Evolutionary conservation across 1,139 yeast species (phyloP).

Genomic region (Taphrina betulina): DNA sequence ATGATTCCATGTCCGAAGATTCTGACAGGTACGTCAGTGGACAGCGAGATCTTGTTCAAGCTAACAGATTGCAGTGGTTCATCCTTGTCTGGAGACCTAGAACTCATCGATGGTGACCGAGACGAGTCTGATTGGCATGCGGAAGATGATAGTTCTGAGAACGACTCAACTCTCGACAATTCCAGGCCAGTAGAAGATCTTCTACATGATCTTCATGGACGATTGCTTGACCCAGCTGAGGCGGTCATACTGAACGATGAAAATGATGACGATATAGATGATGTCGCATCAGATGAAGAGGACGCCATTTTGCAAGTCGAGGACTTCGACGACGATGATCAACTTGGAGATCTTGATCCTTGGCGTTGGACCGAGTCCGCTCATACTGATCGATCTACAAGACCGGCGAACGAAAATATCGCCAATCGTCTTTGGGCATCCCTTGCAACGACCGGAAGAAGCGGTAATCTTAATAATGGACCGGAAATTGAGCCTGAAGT

Average conservation of each 20-base stretch:
- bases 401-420: constrained; percentile 3
- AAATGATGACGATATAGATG: constrained; percentile 29
- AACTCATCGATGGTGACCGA: constrained; percentile 13
- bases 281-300: constrained; percentile 31
- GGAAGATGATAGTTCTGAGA: constrained; percentile 12
- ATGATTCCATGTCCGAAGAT: constrained; percentile 33
- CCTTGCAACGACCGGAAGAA: neutral
- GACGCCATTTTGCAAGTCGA: constrained; percentile 39
- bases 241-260: constrained; percentile 37
- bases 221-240: too few species aligned
- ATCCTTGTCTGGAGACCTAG: constrained; percentile 15
- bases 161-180: too few species aligned
- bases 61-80: too few species aligned
- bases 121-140: constrained; percentile 26
- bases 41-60: neutral
- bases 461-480: neutral
- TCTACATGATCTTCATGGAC: too few species aligned
- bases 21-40: constrained; percentile 1
- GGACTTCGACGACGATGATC: constrained; percentile 35
- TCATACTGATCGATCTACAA: constrained; percentile 36
- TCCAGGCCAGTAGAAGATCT: too few species aligned
- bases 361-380: constrained; percentile 37
- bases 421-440: constrained; percentile 22
- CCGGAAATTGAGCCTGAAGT: constrained; percentile 11
- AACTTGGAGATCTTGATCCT: too few species aligned